Evolutionary conservation across 306 rosid species (phyloP), one percentile per base, ranked within the genome.

Genomic region (Adenanthera pavonina): DNA sequence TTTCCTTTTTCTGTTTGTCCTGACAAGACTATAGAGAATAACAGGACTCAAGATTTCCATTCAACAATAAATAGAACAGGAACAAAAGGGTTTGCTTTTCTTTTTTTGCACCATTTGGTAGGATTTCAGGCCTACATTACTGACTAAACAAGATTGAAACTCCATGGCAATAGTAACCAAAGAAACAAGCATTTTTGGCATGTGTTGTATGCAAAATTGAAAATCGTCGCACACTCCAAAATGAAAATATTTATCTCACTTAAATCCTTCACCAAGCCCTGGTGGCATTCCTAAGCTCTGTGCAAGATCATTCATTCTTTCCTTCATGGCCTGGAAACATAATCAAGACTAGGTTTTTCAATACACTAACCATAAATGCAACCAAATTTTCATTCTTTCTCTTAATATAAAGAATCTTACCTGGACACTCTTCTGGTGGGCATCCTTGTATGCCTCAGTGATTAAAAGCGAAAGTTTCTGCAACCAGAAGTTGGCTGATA

Each of bases 361-460:
- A 38, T 76, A 67, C 82, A 76, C 52, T 68, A 36, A 10, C 71
- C 46, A 83, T 35, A 77, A 36, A 44, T 12, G 66, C 62, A 75
- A 38, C 25, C 44, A 65, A 30, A 56, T 53, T 71, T 65, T 41
- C 82, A 79, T 52, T 83, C 13, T 75, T 30, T 25, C 65, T 56
- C 8, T 49, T 41, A 54, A 62, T n/a, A 69, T 65, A 38, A 25
- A 59, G 30, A 43, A 52, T 81, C 82, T 86, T 49, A 89, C 93
- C 93, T 8, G 85, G 38, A 91, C 97, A 75, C 96, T 91, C 87
- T 94, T 94, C 88, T 91, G 90, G 69, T 92, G 91, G 62, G 98
- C 98, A 72, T 94, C 94, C 75, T 86, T 88, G 87, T 94, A 92
- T 66, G 98, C 98, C 79, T 94, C 98, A 0, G 94, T 89, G 72